A percentile compares a stretch with the other conserved stretches of the same genome.
Evolutionary conservation across 108 stramenopile species (phyloP).

Genomic region (Heterococcus sp.): DNA sequence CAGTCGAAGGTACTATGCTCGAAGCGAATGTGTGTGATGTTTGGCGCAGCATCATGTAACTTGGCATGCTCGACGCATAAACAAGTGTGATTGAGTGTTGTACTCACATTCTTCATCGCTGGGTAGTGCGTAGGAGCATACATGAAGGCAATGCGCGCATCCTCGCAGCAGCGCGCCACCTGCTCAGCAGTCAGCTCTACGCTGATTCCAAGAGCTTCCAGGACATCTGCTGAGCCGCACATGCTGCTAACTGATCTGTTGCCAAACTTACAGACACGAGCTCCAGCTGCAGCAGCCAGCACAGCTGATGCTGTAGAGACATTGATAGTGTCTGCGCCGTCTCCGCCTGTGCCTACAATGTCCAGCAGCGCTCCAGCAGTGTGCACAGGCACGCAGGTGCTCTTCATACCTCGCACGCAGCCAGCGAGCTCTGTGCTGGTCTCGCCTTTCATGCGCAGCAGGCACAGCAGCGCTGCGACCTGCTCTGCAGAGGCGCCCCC

Average conservation of each 20-base stretch:
- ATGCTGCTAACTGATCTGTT: constrained; percentile 83
- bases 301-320: constrained; percentile 89
- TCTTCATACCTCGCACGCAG: constrained; percentile 91
- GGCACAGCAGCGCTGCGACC: constrained; percentile 68
- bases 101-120: constrained; percentile 86
- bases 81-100: no score
- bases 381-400: constrained; percentile 27
- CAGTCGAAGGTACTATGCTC: no score
- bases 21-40: no score
- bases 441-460: constrained; percentile 84
- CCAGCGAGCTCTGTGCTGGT: constrained; percentile 89
- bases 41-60: no score
- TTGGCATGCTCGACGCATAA: no score
- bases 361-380: constrained; percentile 74
- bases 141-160: constrained; percentile 85
- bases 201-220: constrained; percentile 88
- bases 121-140: constrained; percentile 97
- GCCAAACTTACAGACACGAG: constrained; percentile 82
- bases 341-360: constrained; percentile 98
- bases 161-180: constrained; percentile 82
- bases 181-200: constrained; percentile 79
- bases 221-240: constrained; percentile 90
- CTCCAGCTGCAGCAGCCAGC: constrained; percentile 90
- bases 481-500: constrained; percentile 43
- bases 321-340: constrained; percentile 97